A percentile compares a stretch with the other conserved stretches of the same genome.
These are phyloP conservation scores for Trichoderma sp. DNA, from an alignment of 2,329 filamentous ascomycete species.

Conservation along the genomic window DNA sequence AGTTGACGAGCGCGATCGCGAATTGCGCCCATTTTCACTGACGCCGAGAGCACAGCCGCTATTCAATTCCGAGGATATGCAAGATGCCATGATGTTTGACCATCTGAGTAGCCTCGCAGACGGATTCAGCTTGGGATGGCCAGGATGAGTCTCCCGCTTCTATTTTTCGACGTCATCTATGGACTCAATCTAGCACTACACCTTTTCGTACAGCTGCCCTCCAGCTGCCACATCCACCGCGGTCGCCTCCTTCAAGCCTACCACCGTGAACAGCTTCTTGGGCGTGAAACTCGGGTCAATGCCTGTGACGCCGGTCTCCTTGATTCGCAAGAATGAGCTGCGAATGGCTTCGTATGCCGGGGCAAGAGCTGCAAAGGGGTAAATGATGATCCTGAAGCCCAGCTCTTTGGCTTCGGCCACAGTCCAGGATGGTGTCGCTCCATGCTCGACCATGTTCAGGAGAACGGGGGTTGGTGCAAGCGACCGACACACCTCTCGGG, in stretches of 20 bases:
- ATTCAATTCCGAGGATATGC: conserved; percentile 15
- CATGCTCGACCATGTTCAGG: conserved; percentile 61
- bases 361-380: conserved; percentile 46
- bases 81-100: conserved; percentile 23
- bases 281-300: conserved; percentile 50
- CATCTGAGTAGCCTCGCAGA: conserved; percentile 17
- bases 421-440: conserved; percentile 57
- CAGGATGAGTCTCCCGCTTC: background rate
- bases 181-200: background rate
- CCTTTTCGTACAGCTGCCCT: conserved; percentile 26
- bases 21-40: background rate
- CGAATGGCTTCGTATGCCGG: conserved; percentile 51
- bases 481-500: conserved; percentile 48
- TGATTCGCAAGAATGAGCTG: conserved; percentile 45
- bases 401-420: conserved; percentile 56
- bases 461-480: conserved; percentile 55
- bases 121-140: conserved; percentile 18
- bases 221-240: conserved; percentile 47
- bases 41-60: conserved; percentile 2
- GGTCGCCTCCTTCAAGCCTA: conserved; percentile 54
- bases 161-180: background rate
- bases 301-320: conserved; percentile 43
- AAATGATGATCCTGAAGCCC: conserved; percentile 61
- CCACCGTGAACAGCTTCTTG: conserved; percentile 53
- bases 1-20: background rate